phyloP scores from a whole-genome alignment of 116 monocot species.

The Phalaenopsis hybrid region DNA sequence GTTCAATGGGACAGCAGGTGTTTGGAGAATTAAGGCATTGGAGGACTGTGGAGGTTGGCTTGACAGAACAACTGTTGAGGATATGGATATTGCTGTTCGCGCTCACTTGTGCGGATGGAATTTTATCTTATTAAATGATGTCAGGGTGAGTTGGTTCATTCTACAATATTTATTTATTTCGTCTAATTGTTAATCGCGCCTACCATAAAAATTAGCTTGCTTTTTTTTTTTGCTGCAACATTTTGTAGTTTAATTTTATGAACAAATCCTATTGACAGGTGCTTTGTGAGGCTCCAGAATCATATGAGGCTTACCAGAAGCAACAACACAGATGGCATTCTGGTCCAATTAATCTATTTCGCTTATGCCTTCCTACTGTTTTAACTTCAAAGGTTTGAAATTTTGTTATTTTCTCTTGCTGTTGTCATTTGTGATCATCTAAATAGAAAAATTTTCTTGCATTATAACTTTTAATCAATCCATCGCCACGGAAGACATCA shows the following conservation, averaged over 20 bases:
- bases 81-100: conserved; percentile 45
- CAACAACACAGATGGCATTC: conserved; percentile 81
- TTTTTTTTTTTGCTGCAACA: too few species aligned
- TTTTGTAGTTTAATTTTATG: neutral
- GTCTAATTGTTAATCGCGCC: too few species aligned
- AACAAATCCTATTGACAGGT: conserved; percentile 22
- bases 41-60: conserved; percentile 48
- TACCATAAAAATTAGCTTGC: too few species aligned
- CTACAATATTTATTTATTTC: too few species aligned
- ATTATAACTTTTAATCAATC: too few species aligned
- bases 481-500: too few species aligned
- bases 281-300: conserved; percentile 56
- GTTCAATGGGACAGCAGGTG: conserved; percentile 47
- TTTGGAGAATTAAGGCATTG: conserved; percentile 45
- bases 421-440: neutral
- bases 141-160: conserved; percentile 17
- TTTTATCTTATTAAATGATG: conserved; percentile 43
- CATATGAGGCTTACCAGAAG: conserved; percentile 57
- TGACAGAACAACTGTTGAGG: conserved; percentile 43
- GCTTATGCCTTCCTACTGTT: conserved; percentile 47
- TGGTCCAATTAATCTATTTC: conserved; percentile 65
- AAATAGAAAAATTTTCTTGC: neutral
- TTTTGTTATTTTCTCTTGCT: neutral
- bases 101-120: conserved; percentile 44
- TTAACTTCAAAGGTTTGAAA: conserved; percentile 40